phyloP scores from a whole-genome alignment of 345 rosid species.

The Murraya koenigii region DNA sequence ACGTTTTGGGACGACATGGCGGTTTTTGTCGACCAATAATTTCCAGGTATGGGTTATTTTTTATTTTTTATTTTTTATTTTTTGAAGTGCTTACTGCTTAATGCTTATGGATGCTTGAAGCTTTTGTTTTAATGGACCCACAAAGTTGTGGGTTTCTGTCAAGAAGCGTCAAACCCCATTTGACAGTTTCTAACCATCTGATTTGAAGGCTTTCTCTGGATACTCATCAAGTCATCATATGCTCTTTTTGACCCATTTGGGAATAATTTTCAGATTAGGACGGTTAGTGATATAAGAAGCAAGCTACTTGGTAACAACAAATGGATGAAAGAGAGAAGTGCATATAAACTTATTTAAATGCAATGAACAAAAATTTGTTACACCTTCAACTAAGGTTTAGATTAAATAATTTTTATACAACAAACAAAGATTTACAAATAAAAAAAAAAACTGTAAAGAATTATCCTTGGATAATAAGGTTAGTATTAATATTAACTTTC shows the following conservation, averaged over 20 bases:
- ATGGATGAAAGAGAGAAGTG: neutral
- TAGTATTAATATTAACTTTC: neutral
- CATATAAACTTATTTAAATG: too few species aligned
- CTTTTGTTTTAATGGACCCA: neutral
- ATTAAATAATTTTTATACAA: too few species aligned
- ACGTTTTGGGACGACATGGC: neutral
- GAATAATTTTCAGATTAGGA: neutral
- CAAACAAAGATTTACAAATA: too few species aligned
- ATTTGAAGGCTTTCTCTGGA: neutral
- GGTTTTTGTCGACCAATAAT: neutral
- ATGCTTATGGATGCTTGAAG: neutral
- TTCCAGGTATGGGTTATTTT: neutral
- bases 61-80: neutral
- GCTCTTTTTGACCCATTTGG: neutral
- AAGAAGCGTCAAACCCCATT: neutral
- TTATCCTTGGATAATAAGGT: neutral
- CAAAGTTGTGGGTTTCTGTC: neutral
- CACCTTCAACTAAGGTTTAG: too few species aligned
- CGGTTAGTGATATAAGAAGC: neutral
- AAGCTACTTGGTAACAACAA: neutral
- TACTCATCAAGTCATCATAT: neutral
- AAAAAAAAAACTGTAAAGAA: neutral
- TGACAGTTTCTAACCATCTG: constrained; percentile 2
- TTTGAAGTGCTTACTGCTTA: neutral
- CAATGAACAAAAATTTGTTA: too few species aligned